Evolutionary conservation across 805 yeast species (phyloP), one percentile per base, ranked within the genome.

Genomic region (Maudiozyma saulgeensis): DNA sequence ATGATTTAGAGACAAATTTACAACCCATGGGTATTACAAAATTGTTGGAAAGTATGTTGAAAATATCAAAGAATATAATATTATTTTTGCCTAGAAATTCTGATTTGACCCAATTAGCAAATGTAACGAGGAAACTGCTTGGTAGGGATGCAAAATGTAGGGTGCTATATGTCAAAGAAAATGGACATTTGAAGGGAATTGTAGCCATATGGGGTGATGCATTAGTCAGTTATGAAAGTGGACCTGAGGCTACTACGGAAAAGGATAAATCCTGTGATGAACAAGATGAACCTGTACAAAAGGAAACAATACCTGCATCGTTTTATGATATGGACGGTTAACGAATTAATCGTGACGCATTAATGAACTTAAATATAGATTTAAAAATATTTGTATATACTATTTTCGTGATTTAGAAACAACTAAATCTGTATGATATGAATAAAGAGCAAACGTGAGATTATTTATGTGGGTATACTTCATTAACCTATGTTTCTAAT

Each of bases 21-120:
- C 55, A 64, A 43, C 89, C 89, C 0, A 63, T 81, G 41, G 67
- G 68, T 4, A 52, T 84, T 9, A 68, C 71, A 19, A 63, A 66
- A 31, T 60, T 83, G 7, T 62, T 82, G 26, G 44, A 45, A n/a
- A 73, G 73, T 19, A 63, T 80, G 51, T 56, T 67, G 32, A 60
- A 61, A 37, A 65, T 78, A 9, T 58, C 79, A 2, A 53, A 63
- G 1, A 76, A 79, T 53, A 75, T 82, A 31, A 80, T 78, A 7
- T 62, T 84, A 3, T 83, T 82, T 57, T 68, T 84, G 19, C 93
- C 93, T 1, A 70, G 80, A 52, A 81, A 79, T 55, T 75, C 78
- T 47, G 70, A 79, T 56, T 56, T 80, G 23, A 67, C 67, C 32
- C 87, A 82, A 55, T 57, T 84, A 7, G 59, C 76, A 0, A 57